A percentile compares a stretch with the other conserved stretches of the same genome.
These are phyloP conservation scores for Casuarina cunninghamiana DNA, from an alignment of 306 rosid species.

Conservation along the genomic window DNA sequence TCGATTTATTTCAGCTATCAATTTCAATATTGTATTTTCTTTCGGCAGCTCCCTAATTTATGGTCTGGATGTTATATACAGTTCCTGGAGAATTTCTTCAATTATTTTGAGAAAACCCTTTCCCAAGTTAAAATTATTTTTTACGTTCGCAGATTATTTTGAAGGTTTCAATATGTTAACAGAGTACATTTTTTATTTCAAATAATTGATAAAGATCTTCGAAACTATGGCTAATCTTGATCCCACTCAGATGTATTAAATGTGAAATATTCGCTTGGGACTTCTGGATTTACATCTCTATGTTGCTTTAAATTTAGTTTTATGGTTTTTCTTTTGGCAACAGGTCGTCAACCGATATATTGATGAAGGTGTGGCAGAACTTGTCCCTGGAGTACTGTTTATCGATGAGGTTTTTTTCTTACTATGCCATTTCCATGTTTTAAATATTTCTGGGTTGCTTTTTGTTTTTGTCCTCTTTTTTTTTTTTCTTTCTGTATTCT, in stretches of 20 bases:
- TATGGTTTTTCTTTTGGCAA: slow-evolving; percentile 18
- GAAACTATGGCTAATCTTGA: neutral
- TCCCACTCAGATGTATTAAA: slow-evolving; percentile 1
- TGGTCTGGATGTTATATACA: neutral
- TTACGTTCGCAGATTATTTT: neutral
- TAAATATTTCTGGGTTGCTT: slow-evolving; percentile 15
- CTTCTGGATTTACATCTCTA: neutral
- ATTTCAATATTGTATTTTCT: slow-evolving; percentile 4
- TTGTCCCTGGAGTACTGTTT: slow-evolving; percentile 97
- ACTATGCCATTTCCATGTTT: slow-evolving; percentile 7
- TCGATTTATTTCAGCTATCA: slow-evolving; percentile 4
- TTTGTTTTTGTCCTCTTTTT: neutral
- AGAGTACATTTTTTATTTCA: slow-evolving; percentile 1
- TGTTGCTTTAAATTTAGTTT: neutral
- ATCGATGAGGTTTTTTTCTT: slow-evolving; percentile 58
- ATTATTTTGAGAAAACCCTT: neutral
- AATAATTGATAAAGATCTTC: neutral
- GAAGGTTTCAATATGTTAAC: neutral
- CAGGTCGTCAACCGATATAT: slow-evolving; percentile 95
- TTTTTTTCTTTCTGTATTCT: neutral
- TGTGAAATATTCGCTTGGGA: neutral
- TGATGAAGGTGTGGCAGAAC: slow-evolving; percentile 98
- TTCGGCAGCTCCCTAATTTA: neutral
- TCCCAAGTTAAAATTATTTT: neutral
- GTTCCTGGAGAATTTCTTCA: slow-evolving; percentile 1